Evolutionary conservation across 1,139 yeast genomes (phyloP).

Genomic region (Pichia sp.): DNA sequence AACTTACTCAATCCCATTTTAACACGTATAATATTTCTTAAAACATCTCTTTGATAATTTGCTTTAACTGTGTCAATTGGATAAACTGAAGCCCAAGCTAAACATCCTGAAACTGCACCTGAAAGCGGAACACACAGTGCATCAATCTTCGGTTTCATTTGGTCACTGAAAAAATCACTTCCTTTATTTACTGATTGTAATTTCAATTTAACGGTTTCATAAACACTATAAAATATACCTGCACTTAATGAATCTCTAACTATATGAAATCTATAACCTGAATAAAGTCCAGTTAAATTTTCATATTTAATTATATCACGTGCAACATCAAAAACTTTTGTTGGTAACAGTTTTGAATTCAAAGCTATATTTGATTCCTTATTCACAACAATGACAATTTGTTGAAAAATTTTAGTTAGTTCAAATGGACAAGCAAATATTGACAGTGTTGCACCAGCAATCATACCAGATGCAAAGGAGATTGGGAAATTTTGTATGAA

Average conservation of each 20-base stretch:
- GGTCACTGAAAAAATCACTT: conserved; percentile 4
- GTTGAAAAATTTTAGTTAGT: conserved; percentile 75
- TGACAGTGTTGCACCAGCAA: conserved; percentile 63
- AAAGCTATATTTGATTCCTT: conserved; percentile 20
- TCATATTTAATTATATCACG: conserved; percentile 47
- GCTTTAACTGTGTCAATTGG: conserved; percentile 80
- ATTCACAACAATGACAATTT: conserved; percentile 47
- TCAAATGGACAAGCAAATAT: conserved; percentile 80
- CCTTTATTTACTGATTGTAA: conserved; percentile 33
- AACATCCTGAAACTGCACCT: conserved; percentile 75
- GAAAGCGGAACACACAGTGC: conserved; percentile 41
- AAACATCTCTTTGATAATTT: conserved; percentile 65
- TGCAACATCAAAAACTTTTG: conserved; percentile 42
- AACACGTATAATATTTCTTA: conserved; percentile 53
- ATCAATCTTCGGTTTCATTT: conserved; percentile 9
- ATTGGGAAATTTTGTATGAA: conserved; percentile 52
- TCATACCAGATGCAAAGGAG: conserved; percentile 56
- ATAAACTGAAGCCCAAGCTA: conserved; percentile 67
- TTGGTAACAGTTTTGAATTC: conserved; percentile 29
- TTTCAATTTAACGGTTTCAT: conserved; percentile 55
- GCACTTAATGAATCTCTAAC: conserved; percentile 65
- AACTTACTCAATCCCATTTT: conserved; percentile 39
- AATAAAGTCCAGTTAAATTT: conserved; percentile 60
- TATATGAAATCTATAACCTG: conserved; percentile 66
- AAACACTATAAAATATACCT: conserved; percentile 67